These are phyloP conservation scores for Umbelopsis ramanniana DNA, from an alignment of 192 early-diverging fungal genomes.

Conservation along the genomic window DNA sequence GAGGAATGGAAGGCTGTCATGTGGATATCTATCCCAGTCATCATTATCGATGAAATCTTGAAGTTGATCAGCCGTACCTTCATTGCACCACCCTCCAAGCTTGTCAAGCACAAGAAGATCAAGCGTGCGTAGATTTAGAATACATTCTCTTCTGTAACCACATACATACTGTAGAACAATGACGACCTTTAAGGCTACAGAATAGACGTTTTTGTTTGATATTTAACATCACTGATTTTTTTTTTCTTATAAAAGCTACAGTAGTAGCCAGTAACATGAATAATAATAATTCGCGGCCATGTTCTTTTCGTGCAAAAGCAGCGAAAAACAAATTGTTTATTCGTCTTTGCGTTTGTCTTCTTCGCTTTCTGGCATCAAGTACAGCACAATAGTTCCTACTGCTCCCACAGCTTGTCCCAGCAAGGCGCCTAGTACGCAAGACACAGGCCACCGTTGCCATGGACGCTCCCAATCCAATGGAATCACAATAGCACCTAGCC, in stretches of 20 bases:
- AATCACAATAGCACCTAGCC: slow-evolving; percentile 59
- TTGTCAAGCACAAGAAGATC: slow-evolving; percentile 11
- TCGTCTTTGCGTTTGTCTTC: not conserved
- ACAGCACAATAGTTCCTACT: not conserved
- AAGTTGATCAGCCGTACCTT: slow-evolving; percentile 61
- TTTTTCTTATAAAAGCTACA: not conserved
- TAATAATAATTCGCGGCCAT: not conserved
- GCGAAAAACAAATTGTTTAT: not conserved
- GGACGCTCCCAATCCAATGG: slow-evolving; percentile 61
- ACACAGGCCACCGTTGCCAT: slow-evolving; percentile 51
- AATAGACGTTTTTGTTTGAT: slow-evolving; percentile 1
- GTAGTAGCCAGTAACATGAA: not conserved
- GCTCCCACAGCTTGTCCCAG: slow-evolving; percentile 41
- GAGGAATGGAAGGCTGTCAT: slow-evolving; percentile 93
- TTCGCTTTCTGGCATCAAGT: not conserved
- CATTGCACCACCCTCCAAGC: slow-evolving; percentile 35
- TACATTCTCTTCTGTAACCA: not conserved
- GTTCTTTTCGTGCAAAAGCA: not conserved
- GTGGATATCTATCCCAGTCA: slow-evolving; percentile 88
- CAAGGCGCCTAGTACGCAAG: slow-evolving; percentile 44
- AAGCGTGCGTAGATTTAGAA: slow-evolving; percentile 15
- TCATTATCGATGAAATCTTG: slow-evolving; percentile 90
- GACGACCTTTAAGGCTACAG: not conserved
- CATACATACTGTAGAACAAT: slow-evolving; percentile 5
- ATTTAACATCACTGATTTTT: not conserved